A percentile compares a stretch with the other conserved stretches of the same genome.
Evolutionary conservation across 495 filamentous ascomycete genomes (phyloP).

Genomic region (Delitschia confertaspora): DNA sequence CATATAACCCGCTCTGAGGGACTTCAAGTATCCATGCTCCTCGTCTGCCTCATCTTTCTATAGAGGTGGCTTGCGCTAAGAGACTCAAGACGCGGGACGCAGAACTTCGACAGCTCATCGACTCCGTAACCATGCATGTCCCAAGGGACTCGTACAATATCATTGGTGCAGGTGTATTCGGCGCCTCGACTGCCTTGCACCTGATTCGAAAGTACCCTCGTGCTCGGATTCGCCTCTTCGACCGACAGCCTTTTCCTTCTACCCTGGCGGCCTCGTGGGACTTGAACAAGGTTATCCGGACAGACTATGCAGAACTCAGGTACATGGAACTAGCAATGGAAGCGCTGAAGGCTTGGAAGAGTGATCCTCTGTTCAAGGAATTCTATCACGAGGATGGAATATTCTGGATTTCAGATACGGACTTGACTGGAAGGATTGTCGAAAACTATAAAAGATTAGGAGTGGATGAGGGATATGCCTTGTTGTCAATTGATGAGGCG

Average conservation of each 20-base stretch:
- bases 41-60: too few relatives aligned
- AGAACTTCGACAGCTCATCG: too few relatives aligned
- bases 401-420: slow-evolving; percentile 31
- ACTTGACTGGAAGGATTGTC: slow-evolving; percentile 41
- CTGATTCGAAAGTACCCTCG: slow-evolving; percentile 43
- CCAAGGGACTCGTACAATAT: slow-evolving; percentile 44
- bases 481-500: slow-evolving; percentile 40
- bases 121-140: too few relatives aligned
- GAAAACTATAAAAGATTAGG: slow-evolving; percentile 45
- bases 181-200: slow-evolving; percentile 52
- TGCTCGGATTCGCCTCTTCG: slow-evolving; percentile 45
- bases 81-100: too few relatives aligned
- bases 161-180: slow-evolving; percentile 56
- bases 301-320: slow-evolving; percentile 50
- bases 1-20: too few relatives aligned
- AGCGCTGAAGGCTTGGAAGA: slow-evolving; percentile 46
- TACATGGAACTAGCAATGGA: slow-evolving; percentile 51
- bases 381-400: slow-evolving; percentile 53
- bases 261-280: slow-evolving; percentile 52
- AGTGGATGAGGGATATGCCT: slow-evolving; percentile 34
- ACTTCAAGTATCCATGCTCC: too few relatives aligned
- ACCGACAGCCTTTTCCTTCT: slow-evolving; percentile 41
- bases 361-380: slow-evolving; percentile 43
- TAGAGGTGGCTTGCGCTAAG: too few relatives aligned
- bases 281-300: slow-evolving; percentile 58